Evolutionary conservation across 176 grass and related monocot genomes (phyloP), one percentile per base, ranked within the genome.

Genomic region (Dendrocalamus sinicus): DNA sequence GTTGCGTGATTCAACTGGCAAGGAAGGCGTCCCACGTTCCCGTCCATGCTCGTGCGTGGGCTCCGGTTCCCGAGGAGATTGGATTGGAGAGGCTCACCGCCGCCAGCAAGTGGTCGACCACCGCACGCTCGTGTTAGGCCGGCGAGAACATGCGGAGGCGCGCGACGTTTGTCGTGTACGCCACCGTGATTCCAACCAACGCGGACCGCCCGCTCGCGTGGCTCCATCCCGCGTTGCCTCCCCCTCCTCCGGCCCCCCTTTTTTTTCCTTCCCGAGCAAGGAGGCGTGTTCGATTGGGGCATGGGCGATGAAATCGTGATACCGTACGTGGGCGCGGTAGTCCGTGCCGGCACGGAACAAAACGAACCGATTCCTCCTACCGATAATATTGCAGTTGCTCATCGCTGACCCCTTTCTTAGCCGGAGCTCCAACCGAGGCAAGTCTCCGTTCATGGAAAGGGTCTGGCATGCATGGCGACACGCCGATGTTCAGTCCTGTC

Each of bases 11-110:
- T 45, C 26, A 2, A 12, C 61, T 7, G 52, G 55, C 15, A 19
- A 14, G 43, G 8, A 59, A n/a, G 47, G 20, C 9, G 57, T 8
- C 46, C 80, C 83, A 77, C 30, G 73, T 78, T 78, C 74, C 64
- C 74, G 39, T 58, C 84, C 84, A 78, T 47, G 84, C 71, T 71
- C 84, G 26, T 50, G 63, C 52, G 71, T 11, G 50, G 72, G 82
- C 72, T 68, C 73, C 73, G 15, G 8, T 35, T 72, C 73, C 73
- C 63, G 24, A 77, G 37, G 48, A 66, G 72, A 55, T 44, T 4
- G 20, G 60, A 62, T 41, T 4, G 3, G 57, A 50, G n/a, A 26
- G 17, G n/a, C 9, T 37, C 24, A 28, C 7, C 26, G 7, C 48
- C 57, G 83, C 59, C 73, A 2, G 9, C 83, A 32, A 53, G 61